Evolutionary conservation across 305 asterid species (phyloP).

Genomic region (Petunia hybrid): DNA sequence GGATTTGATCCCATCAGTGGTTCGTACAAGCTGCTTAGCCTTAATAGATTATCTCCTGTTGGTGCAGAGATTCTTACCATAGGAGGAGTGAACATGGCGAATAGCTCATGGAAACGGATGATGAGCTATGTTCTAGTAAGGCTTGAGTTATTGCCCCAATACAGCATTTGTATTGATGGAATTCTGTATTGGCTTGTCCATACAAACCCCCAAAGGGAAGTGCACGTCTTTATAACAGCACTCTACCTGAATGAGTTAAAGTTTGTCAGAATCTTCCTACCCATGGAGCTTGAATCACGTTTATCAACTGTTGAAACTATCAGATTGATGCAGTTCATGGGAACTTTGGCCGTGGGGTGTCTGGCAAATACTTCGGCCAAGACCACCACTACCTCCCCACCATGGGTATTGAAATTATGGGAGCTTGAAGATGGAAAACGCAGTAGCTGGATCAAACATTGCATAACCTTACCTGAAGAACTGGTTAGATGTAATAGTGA

Average conservation of each 20-base stretch:
- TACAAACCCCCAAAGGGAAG: background rate
- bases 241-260: background rate
- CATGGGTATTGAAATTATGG: background rate
- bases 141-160: background rate
- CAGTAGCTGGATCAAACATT: background rate
- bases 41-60: background rate
- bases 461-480: conserved; percentile 15
- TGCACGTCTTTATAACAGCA: background rate
- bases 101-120: background rate
- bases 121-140: background rate
- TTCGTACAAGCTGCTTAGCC: background rate
- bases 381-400: background rate
- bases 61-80: background rate
- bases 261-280: background rate
- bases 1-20: background rate
- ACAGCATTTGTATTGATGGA: background rate
- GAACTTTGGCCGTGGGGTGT: background rate
- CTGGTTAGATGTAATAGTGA: background rate
- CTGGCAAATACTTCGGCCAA: background rate
- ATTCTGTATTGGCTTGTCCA: background rate
- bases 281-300: background rate
- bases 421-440: background rate
- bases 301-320: too few species aligned
- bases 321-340: background rate
- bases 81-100: background rate